Evolutionary conservation across 176 grass and related monocot species (phyloP), one percentile per base, ranked within the genome.

Genomic region (Oryza meridionalis): DNA sequence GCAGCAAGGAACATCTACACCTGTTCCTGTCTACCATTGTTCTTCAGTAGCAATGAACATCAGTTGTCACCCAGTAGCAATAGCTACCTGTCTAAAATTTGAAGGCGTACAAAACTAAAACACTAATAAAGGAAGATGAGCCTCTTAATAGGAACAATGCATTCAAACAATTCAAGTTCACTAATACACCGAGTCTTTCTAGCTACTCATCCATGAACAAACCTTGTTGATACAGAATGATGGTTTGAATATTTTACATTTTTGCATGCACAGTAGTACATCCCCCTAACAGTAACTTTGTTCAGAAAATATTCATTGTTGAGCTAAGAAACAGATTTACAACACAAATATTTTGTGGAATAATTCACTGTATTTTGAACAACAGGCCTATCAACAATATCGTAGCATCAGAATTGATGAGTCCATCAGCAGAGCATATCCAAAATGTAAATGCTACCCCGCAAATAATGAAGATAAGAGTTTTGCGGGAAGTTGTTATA

Each of bases 401-500:
- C 46, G 35, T 17, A 21, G 51, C 51, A 58, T 58, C 51, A 61
- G 58, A 12, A 65, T 67, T 22, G 26, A 67, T n/a, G 32, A 16
- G 61, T 43, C 32, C 21, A 68, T 75, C 44, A 42, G 26, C 17
- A 58, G 70, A 69, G 15, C 70, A 37, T 68, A 65, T 61, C 37
- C 31, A 51, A 11, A 27, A 79, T 74, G 7, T 45, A 49, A 76
- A 35, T 76, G 64, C 64, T 25, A 69, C 47, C 4, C 25, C 21
- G 31, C 15, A 78, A 71, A 49, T 71, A 72, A 4, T 47, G 31
- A 37, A 77, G 26, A 22, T 15, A 64, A 58, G 63, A 35, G 10
- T 69, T 77, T 49, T 26, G 65, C 3, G 49, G 14, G 38, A 77
- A 82, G 17, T 70, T 70, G 66, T 47, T 69, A 46, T 37, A 37